These are phyloP conservation scores for Hypseocharis bilobata DNA, from an alignment of 441 rosid genomes.

Conservation along the genomic window DNA sequence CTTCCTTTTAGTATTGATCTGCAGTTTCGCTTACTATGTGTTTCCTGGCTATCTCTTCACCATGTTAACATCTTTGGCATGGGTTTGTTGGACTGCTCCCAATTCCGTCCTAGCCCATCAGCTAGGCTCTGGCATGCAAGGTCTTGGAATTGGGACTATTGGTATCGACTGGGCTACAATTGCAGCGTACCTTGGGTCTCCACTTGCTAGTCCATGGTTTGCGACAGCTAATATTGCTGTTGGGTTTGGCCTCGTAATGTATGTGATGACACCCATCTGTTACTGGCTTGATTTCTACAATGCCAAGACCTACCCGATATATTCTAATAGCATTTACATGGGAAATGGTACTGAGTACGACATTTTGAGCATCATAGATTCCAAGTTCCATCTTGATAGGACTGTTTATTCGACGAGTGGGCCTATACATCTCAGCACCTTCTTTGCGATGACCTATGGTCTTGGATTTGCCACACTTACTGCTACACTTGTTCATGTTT, in stretches of 20 bases:
- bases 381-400: slow-evolving; percentile 53
- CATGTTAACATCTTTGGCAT: slow-evolving; percentile 62
- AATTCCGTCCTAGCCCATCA: slow-evolving; percentile 68
- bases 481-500: slow-evolving; percentile 67
- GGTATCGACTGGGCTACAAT: slow-evolving; percentile 89
- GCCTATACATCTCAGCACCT: slow-evolving; percentile 62
- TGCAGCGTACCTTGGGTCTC: slow-evolving; percentile 77
- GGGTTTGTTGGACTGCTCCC: slow-evolving; percentile 83
- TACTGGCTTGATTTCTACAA: slow-evolving; percentile 21
- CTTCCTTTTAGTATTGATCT: slow-evolving; percentile 56
- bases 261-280: slow-evolving; percentile 54
- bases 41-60: slow-evolving; percentile 74
- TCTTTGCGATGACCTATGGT: slow-evolving; percentile 65
- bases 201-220: background rate
- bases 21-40: slow-evolving; percentile 63
- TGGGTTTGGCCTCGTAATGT: background rate
- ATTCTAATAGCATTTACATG: slow-evolving; percentile 62
- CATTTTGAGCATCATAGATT: slow-evolving; percentile 55
- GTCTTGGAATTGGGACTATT: slow-evolving; percentile 64
- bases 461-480: slow-evolving; percentile 81
- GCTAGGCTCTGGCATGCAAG: slow-evolving; percentile 77
- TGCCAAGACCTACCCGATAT: slow-evolving; percentile 53
- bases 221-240: background rate
- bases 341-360: slow-evolving; percentile 44
- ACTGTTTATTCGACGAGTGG: slow-evolving; percentile 44